These are phyloP conservation scores for Eucalyptus virginea DNA, from an alignment of 345 rosid species.

Conservation along the genomic window DNA sequence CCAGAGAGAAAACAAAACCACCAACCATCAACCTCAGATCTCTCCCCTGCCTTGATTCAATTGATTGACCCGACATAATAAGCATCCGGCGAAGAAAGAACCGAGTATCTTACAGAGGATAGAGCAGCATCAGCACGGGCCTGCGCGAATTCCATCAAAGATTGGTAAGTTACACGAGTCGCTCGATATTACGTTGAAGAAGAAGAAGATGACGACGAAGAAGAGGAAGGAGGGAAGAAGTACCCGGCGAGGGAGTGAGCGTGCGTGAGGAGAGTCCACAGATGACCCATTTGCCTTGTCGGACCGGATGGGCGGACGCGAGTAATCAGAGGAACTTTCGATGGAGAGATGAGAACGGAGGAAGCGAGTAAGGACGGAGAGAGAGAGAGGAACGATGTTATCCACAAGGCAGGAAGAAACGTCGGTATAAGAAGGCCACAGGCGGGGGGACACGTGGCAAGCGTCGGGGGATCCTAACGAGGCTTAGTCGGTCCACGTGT, in stretches of 20 bases:
- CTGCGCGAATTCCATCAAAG: background rate
- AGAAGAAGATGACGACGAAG: background rate
- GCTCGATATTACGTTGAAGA: fast-evolving
- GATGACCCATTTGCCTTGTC: background rate
- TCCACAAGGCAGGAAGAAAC: background rate
- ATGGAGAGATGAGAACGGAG: background rate
- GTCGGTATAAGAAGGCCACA: background rate
- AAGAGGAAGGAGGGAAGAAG: background rate
- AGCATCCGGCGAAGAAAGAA: background rate
- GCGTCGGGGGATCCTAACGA: background rate
- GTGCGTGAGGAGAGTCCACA: background rate
- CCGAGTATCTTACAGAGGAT: slow-evolving; percentile 19
- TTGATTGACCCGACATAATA: background rate
- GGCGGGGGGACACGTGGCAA: background rate
- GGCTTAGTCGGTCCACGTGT: background rate
- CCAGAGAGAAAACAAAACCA: background rate
- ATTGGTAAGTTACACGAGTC: background rate
- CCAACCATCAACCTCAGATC: background rate
- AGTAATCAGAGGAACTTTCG: background rate
- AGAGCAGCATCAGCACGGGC: slow-evolving; percentile 30
- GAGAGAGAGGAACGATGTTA: background rate
- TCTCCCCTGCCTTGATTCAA: background rate
- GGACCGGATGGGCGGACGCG: background rate
- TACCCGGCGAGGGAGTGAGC: slow-evolving; percentile 4
- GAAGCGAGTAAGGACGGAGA: background rate